Evolutionary conservation across 2,329 filamentous ascomycete genomes (phyloP), one percentile per base, ranked within the genome.

Genomic region (Neofusicoccum kwambonambiense): DNA sequence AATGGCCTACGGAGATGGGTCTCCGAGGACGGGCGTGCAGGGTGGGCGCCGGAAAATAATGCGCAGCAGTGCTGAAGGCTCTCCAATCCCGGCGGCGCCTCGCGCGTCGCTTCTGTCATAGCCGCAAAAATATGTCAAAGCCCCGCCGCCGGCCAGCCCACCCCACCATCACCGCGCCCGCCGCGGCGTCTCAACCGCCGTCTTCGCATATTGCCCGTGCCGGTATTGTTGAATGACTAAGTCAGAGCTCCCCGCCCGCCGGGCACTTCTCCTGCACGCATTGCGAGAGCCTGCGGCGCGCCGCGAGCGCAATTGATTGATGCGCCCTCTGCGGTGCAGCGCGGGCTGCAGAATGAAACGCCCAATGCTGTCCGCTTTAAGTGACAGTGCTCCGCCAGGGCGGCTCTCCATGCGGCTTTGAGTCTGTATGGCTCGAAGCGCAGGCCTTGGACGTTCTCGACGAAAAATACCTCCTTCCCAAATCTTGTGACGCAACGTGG

Each of bases 391-490:
- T 37, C 27, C 27, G 56, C 41, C 56, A 37, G 56, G 50, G 27
- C 11, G 56, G 12, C 56, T 45, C 42, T 41, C 56, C 31, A 37
- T 45, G 50, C 41, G 42, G 56, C 47, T 42, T 22, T 27, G 41
- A 37, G 19, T 19, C 41, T 37, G 56, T 47, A 47, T 22, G 56
- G 56, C 31, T 60, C n/a, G n/a, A 44, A 44, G 56, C 56, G 56
- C 31, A 60, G 56, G 27, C 27, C 27, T 31, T 31, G 27, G 27
- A 19, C 56, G 56, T 60, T 45, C 56, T 60, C 41, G 56, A 60
- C 56, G 56, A 60, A 60, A 60, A 60, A 60, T 60, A 60, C 56
- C 56, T 60, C 56, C 56, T 60, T 45, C 56, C 56, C 56, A 60
- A 60, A 60, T 47, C 56, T 60, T 60, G 56, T 60, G 56, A 60